Evolutionary conservation across 495 filamentous ascomycete genomes (phyloP).

Genomic region (Hyaloscypha hepaticicola): DNA sequence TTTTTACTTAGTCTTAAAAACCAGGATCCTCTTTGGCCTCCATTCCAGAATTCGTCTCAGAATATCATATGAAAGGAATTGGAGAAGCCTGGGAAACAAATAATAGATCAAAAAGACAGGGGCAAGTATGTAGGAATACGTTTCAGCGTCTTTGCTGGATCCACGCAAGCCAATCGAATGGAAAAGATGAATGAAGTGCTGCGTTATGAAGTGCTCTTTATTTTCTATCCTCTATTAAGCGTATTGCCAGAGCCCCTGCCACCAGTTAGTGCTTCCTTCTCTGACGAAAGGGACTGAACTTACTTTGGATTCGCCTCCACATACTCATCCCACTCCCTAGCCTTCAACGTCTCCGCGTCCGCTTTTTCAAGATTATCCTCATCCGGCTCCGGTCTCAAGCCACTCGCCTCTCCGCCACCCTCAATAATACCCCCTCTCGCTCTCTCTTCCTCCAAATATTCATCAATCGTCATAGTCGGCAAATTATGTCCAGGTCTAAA

Average conservation of each 20-base stretch:
- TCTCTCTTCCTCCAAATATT: constrained; percentile 92
- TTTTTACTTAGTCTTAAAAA: too few relatives aligned
- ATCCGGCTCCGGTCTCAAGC: constrained; percentile 67
- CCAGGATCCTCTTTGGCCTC: too few relatives aligned
- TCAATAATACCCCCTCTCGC: constrained; percentile 86
- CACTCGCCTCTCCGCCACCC: constrained; percentile 80
- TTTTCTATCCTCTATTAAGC: constrained; percentile 61
- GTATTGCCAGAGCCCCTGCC: constrained; percentile 76
- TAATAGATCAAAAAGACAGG: too few relatives aligned
- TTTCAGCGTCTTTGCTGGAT: too few relatives aligned
- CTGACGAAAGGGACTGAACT: constrained; percentile 13
- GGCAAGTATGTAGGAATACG: too few relatives aligned
- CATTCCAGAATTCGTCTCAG: too few relatives aligned
- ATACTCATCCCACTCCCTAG: constrained; percentile 93
- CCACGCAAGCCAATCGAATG: too few relatives aligned
- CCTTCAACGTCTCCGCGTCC: constrained; percentile 89
- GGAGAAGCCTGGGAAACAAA: too few relatives aligned
- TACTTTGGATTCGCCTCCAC: constrained; percentile 80
- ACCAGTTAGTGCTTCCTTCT: constrained; percentile 19
- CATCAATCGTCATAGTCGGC: constrained; percentile 96
- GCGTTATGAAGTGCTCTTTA: neutral
- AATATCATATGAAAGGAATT: too few relatives aligned
- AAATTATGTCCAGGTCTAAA: constrained; percentile 90
- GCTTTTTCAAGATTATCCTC: constrained; percentile 86
- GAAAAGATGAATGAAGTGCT: neutral